Conservation (phyloP, 129 eudicot species). For the Mikania micrantha region DNA sequence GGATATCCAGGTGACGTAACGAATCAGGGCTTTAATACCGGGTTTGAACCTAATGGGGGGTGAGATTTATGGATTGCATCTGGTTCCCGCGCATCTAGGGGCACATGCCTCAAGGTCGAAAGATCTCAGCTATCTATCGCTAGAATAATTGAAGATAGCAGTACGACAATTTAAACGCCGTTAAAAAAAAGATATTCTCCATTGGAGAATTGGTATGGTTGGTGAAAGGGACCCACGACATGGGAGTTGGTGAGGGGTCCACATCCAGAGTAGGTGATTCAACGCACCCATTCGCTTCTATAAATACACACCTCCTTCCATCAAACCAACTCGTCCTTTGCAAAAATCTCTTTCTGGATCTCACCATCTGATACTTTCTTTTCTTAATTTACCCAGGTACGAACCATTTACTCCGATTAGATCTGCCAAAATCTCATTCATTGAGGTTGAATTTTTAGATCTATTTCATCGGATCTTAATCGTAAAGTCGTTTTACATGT, state of each 20-base stretch:
- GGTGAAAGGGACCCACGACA: slow-evolving; percentile 5
- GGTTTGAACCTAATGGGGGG: too few relatives aligned
- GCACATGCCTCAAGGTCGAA: too few relatives aligned
- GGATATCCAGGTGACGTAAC: too few relatives aligned
- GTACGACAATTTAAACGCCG: too few relatives aligned
- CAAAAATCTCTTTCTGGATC: not conserved
- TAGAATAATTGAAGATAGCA: too few relatives aligned
- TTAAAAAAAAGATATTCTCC: too few relatives aligned
- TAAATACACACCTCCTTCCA: not conserved
- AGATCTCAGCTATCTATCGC: too few relatives aligned
- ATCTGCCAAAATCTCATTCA: not conserved
- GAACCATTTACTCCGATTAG: not conserved
- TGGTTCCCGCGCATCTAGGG: too few relatives aligned
- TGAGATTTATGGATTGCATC: too few relatives aligned
- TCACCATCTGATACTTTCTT: not conserved
- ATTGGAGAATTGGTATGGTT: not conserved
- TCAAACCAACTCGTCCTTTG: not conserved
- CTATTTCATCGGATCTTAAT: not conserved
- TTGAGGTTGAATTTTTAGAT: not conserved
- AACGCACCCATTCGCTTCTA: not conserved
- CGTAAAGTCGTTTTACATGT: not conserved
- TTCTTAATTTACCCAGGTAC: not conserved
- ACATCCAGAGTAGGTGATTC: not conserved
- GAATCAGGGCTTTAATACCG: too few relatives aligned
- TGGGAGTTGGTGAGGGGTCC: slow-evolving; percentile 6